Evolutionary conservation across 2,329 filamentous ascomycete species (phyloP).

Genomic region (Sporothrix inflata): DNA sequence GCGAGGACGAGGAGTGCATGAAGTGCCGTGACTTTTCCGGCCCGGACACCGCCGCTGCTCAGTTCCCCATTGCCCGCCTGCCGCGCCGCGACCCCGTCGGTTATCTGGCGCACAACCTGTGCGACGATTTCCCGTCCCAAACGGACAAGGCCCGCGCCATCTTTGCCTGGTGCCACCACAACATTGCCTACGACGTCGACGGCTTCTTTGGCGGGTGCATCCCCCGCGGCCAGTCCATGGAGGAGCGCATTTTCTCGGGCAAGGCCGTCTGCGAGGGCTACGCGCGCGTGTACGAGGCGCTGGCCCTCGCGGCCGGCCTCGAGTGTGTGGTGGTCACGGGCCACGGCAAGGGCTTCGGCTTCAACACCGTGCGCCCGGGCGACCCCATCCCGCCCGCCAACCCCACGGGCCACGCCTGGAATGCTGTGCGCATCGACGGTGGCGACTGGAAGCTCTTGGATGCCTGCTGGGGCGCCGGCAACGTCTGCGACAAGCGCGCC

Average conservation of each 20-base stretch:
- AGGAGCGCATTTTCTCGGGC: constrained; percentile 74
- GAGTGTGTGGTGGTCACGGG: constrained; percentile 75
- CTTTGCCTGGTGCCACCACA: constrained; percentile 95
- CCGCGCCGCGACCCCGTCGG: constrained; percentile 67
- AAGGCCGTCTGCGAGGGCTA: constrained; percentile 92
- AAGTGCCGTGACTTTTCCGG: constrained; percentile 85
- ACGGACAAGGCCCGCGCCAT: constrained; percentile 93
- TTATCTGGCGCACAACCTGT: constrained; percentile 78
- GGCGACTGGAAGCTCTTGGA: constrained; percentile 92
- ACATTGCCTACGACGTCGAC: constrained; percentile 80
- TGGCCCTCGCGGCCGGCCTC: constrained; percentile 79
- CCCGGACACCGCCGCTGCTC: constrained; percentile 76
- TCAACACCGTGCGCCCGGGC: constrained; percentile 64
- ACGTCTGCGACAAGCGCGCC: constrained; percentile 56
- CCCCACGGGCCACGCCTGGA: constrained; percentile 81
- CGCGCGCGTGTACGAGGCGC: constrained; percentile 75
- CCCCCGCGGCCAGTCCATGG: constrained; percentile 64
- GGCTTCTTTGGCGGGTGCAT: constrained; percentile 77
- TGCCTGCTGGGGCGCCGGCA: constrained; percentile 88
- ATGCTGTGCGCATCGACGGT: constrained; percentile 83
- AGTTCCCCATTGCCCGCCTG: constrained; percentile 72
- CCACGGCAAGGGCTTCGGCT: constrained; percentile 85
- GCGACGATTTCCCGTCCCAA: constrained; percentile 73
- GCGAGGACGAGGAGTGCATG: constrained; percentile 60
- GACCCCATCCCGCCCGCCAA: constrained; percentile 66